Evolutionary conservation across 2,329 filamentous ascomycete species (phyloP).

Genomic region (Ilyonectria robusta): DNA sequence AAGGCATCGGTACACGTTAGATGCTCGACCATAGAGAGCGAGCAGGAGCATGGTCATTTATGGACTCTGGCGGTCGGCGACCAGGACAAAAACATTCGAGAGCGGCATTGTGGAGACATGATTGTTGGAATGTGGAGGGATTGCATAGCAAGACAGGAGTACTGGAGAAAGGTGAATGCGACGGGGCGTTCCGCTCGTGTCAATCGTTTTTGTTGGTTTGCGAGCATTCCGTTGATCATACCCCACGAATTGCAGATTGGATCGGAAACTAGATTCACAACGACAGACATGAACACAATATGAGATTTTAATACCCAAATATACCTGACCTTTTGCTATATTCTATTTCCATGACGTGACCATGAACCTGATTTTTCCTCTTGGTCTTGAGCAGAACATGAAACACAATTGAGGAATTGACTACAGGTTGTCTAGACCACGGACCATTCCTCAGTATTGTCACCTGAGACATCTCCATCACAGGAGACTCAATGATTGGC

Average conservation of each 20-base stretch:
- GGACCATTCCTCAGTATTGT: not conserved
- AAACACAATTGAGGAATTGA: not conserved
- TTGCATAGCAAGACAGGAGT: slow-evolving; percentile 51
- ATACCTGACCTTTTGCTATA: not conserved
- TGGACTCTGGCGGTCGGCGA: slow-evolving; percentile 33
- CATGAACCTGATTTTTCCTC: too few species aligned
- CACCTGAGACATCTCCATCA: not conserved
- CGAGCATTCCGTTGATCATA: slow-evolving; percentile 50
- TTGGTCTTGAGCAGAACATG: too few species aligned
- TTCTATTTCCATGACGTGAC: not conserved
- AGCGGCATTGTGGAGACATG: slow-evolving; percentile 46
- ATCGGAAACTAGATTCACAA: slow-evolving; percentile 47
- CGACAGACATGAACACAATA: slow-evolving; percentile 44
- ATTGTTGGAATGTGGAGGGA: slow-evolving; percentile 50
- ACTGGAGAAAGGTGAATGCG: slow-evolving; percentile 42
- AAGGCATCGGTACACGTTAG: slow-evolving; percentile 36
- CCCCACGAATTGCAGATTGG: slow-evolving; percentile 46
- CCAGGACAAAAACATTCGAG: slow-evolving; percentile 41
- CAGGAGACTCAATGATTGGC: not conserved
- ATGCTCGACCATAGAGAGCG: slow-evolving; percentile 30
- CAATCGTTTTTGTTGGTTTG: slow-evolving; percentile 45
- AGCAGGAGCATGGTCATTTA: slow-evolving; percentile 40
- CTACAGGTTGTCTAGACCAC: too few species aligned
- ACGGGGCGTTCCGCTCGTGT: slow-evolving; percentile 36
- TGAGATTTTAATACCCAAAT: slow-evolving; percentile 37